A percentile compares a stretch with the other conserved stretches of the same genome.
Conservation (phyloP, 225 moss, liverwort and hornwort species). For the Ulota crispa region DNA sequence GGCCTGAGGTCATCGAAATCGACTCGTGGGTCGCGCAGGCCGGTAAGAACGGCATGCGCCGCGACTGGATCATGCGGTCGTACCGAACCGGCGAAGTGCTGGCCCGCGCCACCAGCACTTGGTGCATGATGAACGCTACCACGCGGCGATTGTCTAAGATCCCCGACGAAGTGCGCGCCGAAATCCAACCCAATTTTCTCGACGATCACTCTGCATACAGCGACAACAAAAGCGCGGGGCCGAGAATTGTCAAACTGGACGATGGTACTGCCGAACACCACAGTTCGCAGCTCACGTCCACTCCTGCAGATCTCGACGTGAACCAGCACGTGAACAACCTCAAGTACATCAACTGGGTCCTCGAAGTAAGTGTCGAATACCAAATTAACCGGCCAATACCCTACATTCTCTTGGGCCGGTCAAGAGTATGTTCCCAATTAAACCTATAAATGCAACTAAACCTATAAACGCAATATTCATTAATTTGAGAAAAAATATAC, state of each 20-base stretch:
- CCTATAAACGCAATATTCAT: too few species aligned
- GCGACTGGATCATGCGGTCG: slow-evolving; percentile 78
- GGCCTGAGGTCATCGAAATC: slow-evolving; percentile 66
- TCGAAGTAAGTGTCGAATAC: slow-evolving; percentile 32
- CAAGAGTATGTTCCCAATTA: too few species aligned
- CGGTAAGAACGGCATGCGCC: slow-evolving; percentile 69
- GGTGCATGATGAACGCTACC: slow-evolving; percentile 77
- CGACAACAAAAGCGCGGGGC: slow-evolving; percentile 18
- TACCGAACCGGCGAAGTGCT: slow-evolving; percentile 67
- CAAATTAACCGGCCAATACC: too few species aligned
- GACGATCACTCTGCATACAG: slow-evolving; percentile 20
- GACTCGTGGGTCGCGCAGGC: slow-evolving; percentile 53
- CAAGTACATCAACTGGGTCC: slow-evolving; percentile 69
- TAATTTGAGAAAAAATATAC: too few species aligned
- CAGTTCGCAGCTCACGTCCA: slow-evolving; percentile 50
- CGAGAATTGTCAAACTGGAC: slow-evolving; percentile 58
- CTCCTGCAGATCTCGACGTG: slow-evolving; percentile 53
- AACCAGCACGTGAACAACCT: slow-evolving; percentile 76
- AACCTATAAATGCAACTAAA: too few species aligned
- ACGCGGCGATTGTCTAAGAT: slow-evolving; percentile 67
- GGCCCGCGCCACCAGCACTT: slow-evolving; percentile 83
- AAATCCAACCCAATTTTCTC: slow-evolving; percentile 58
- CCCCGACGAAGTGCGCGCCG: slow-evolving; percentile 64
- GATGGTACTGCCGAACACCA: slow-evolving; percentile 27
- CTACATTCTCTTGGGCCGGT: too few species aligned